Evolutionary conservation across 2,329 filamentous ascomycete species (phyloP).

Genomic region (Fonsecaea multimorphosa): DNA sequence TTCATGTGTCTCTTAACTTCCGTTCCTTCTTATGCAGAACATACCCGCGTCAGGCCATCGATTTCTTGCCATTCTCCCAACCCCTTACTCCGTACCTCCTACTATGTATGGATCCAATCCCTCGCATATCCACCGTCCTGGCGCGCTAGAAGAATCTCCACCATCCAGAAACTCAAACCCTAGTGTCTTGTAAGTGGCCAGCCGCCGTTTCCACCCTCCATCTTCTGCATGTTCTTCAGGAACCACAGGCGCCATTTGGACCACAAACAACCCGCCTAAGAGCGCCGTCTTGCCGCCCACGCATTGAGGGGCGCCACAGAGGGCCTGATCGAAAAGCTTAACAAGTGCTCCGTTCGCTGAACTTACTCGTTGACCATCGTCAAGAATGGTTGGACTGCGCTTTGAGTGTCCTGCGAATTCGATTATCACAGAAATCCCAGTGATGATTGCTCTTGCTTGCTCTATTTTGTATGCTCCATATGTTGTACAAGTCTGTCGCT

Average conservation of each 20-base stretch:
- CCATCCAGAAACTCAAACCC: slow-evolving; percentile 8
- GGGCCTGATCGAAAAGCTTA: not conserved
- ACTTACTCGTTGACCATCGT: too few relatives aligned
- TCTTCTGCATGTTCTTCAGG: slow-evolving; percentile 6
- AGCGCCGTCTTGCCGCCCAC: slow-evolving; percentile 2
- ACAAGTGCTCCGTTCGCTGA: not conserved
- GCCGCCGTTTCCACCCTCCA: not conserved
- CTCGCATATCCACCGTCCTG: slow-evolving; percentile 7
- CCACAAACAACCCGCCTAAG: slow-evolving; percentile 9
- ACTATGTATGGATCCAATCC: slow-evolving; percentile 8
- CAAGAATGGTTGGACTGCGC: not conserved
- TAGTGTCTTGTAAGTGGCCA: not conserved
- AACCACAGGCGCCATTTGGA: slow-evolving; percentile 1
- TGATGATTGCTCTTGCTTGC: not conserved
- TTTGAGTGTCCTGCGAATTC: not conserved
- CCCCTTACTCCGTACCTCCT: slow-evolving; percentile 24
- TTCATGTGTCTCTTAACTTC: not conserved
- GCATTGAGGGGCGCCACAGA: not conserved
- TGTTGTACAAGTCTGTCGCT: not conserved
- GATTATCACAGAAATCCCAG: not conserved
- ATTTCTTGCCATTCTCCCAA: not conserved
- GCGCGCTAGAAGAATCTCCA: slow-evolving; percentile 5
- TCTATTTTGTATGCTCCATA: not conserved
- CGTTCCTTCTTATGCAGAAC: not conserved
- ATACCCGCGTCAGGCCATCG: not conserved